Conservation (phyloP, 2,329 filamentous ascomycete genomes). For the Ophiosphaerella korrae region DNA sequence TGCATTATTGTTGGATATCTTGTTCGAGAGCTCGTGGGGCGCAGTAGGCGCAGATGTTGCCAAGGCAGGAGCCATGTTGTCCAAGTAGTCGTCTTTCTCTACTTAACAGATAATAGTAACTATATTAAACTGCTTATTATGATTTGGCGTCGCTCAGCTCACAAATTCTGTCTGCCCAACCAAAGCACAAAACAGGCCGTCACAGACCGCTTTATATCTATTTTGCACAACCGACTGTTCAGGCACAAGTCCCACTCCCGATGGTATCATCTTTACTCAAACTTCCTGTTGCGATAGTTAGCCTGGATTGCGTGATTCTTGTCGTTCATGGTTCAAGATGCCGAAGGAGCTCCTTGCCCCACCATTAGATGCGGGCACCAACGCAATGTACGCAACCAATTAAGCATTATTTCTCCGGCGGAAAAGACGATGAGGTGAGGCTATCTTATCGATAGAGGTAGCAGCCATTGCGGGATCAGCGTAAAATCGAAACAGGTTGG, state of each 20-base stretch:
- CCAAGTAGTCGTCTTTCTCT: neutral
- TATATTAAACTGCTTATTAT: too few relatives aligned
- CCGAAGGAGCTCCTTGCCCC: slow-evolving; percentile 4
- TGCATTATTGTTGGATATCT: slow-evolving; percentile 38
- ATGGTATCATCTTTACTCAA: slow-evolving; percentile 17
- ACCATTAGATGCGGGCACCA: neutral
- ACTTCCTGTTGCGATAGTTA: slow-evolving; percentile 33
- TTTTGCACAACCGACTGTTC: slow-evolving; percentile 14
- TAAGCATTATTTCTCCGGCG: too few relatives aligned
- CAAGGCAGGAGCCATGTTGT: slow-evolving; percentile 48
- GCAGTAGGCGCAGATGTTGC: slow-evolving; percentile 44
- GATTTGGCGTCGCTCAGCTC: too few relatives aligned
- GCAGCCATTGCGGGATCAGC: too few relatives aligned
- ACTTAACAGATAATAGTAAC: too few relatives aligned
- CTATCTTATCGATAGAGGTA: too few relatives aligned
- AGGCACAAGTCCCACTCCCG: slow-evolving; percentile 10
- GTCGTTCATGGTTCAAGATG: slow-evolving; percentile 4
- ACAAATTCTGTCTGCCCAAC: neutral
- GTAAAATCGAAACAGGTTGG: too few relatives aligned
- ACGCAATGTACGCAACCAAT: too few relatives aligned
- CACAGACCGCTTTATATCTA: slow-evolving; percentile 13
- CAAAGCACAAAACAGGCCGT: neutral
- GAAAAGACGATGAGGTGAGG: too few relatives aligned
- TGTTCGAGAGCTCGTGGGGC: slow-evolving; percentile 43
- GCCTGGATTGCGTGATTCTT: slow-evolving; percentile 38